Conservation (phyloP, 2,329 filamentous ascomycete genomes). For the Trichothecium sympodiale region DNA sequence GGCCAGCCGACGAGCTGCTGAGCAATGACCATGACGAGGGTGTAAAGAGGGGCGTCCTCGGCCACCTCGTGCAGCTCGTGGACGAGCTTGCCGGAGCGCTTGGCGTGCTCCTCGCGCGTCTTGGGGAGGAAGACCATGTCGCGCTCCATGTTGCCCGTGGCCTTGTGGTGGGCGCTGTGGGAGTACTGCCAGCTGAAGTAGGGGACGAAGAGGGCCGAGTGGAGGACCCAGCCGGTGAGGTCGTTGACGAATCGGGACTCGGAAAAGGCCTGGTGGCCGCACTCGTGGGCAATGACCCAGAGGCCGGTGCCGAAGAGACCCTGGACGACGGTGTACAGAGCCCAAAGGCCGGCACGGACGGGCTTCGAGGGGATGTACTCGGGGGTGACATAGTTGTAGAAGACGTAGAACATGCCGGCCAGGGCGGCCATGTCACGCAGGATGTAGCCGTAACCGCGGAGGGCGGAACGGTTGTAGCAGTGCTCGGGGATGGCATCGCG, state of each 20-base stretch:
- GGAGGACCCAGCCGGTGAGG: slow-evolving; percentile 80
- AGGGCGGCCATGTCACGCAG: slow-evolving; percentile 67
- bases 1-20: slow-evolving; percentile 94
- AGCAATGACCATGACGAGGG: slow-evolving; percentile 57
- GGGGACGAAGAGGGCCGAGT: slow-evolving; percentile 80
- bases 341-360: slow-evolving; percentile 54
- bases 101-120: slow-evolving; percentile 72
- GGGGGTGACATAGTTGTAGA: slow-evolving; percentile 81
- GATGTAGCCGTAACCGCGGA: slow-evolving; percentile 70
- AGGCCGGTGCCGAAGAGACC: slow-evolving; percentile 87
- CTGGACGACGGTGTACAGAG: slow-evolving; percentile 65
- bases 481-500: slow-evolving; percentile 94
- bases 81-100: slow-evolving; percentile 57
- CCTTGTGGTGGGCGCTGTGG: slow-evolving; percentile 99
- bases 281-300: slow-evolving; percentile 97
- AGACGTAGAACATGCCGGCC: slow-evolving; percentile 70
- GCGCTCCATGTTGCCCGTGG: slow-evolving; percentile 89
- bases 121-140: slow-evolving; percentile 99
- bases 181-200: slow-evolving; percentile 99
- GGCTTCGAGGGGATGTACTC: slow-evolving; percentile 64
- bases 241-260: slow-evolving; percentile 86
- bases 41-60: slow-evolving; percentile 88
- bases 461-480: slow-evolving; percentile 82
- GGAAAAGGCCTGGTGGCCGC: slow-evolving; percentile 93
- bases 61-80: slow-evolving; percentile 83